Percentiles rank a stretch among this genome's conserved stretches.
phyloP scores from a whole-genome alignment of 495 filamentous ascomycete species.

The Aspergillus ostianus region DNA sequence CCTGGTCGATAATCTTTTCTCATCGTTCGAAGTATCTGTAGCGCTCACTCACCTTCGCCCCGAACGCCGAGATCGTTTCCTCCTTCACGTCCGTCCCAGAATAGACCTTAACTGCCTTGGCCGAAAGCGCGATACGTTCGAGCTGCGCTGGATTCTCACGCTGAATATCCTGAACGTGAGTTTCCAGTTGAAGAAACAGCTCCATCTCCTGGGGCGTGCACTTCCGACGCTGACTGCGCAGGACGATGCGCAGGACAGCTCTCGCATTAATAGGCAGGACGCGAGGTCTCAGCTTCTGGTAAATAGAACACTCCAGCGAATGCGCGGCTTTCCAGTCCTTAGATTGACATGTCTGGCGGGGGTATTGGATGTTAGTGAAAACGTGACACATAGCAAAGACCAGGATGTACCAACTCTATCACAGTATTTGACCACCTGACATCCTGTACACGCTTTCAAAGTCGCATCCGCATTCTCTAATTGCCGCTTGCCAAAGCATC shows the following conservation, averaged over 20 bases:
- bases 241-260: slow-evolving; percentile 52
- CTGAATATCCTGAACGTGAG: slow-evolving; percentile 46
- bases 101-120: slow-evolving; percentile 53
- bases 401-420: slow-evolving; percentile 49
- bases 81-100: slow-evolving; percentile 42
- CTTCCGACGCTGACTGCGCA: slow-evolving; percentile 35
- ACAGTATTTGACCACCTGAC: slow-evolving; percentile 64
- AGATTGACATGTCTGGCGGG: slow-evolving; percentile 57
- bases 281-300: slow-evolving; percentile 43
- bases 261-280: slow-evolving; percentile 56
- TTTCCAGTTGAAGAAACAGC: slow-evolving; percentile 43
- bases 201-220: slow-evolving; percentile 38
- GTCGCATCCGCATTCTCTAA: slow-evolving; percentile 22
- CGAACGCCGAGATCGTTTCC: slow-evolving; percentile 37
- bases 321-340: slow-evolving; percentile 60
- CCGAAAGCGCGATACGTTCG: slow-evolving; percentile 51
- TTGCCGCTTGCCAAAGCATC: slow-evolving; percentile 39
- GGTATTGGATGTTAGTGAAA: slow-evolving; percentile 9
- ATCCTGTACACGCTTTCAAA: slow-evolving; percentile 59
- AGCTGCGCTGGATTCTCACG: slow-evolving; percentile 34
- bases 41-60: slow-evolving; percentile 46
- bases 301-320: slow-evolving; percentile 59
- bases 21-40: background rate
- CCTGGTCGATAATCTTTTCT: background rate
- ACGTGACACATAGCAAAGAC: slow-evolving; percentile 1